Base-by-base conservation (phyloP, 208 protist genomes). In the Spongospora subterranea region DNA sequence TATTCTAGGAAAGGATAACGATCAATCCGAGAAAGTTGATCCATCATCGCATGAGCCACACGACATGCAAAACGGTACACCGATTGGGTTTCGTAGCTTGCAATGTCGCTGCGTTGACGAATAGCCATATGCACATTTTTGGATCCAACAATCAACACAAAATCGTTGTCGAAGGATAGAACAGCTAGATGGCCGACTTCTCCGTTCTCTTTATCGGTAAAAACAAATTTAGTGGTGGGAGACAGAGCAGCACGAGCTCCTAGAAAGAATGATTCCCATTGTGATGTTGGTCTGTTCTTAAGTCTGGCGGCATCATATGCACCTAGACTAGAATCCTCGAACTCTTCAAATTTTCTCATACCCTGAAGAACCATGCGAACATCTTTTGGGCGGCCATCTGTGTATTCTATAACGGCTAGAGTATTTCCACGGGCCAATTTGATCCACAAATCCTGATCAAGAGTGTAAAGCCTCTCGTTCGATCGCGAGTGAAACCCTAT, bases 191-290 rank as follows among this genome's bases (percentile, higher is more conserved):
- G 71, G 13, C 17, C 71, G 35, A n/a, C 71, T n/a, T 82, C 71
- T 43, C 71, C 71, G 71, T 82, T 82, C 71, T 82, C 71, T 43
- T 82, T 82, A 20, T 82, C 71, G 40, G 71, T 82, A 20, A n/a
- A 6, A 82, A 82, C n/a, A 43, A 39, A 82, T 6, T 6, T 39
- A 6, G 6, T n/a, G n/a, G 40, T 43, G 6, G 71, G 17, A 6
- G 6, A 6, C 35, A 82, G n/a, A 43, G 71, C 71, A 40, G 6
- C 17, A 43, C 17, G 17, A 13, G 17, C 71, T 20, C 71, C 71
- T 40, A 35, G 17, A 43, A 82, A 82, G n/a, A 82, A 82, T 20
- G 17, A 45, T 35, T 6, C 11, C 71, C 71, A 82, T 82, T 43
- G 71, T 6, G 35, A 35, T 35, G 6, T 43, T 35, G n/a, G 71